Evolutionary conservation across 345 rosid genomes (phyloP).

Genomic region (Acer saccharum): DNA sequence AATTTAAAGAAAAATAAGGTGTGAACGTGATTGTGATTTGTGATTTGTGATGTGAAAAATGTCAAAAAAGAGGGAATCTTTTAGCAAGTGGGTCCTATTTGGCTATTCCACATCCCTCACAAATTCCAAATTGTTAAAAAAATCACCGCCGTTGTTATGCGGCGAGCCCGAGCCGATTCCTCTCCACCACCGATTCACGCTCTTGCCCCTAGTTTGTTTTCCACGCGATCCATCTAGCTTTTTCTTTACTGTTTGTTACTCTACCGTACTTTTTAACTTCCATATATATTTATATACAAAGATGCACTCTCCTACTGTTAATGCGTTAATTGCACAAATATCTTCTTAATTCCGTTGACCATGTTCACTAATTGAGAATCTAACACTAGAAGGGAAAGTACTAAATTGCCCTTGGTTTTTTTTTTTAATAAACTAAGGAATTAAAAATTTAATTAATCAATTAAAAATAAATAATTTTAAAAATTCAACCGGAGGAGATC

Average conservation of each 20-base stretch:
- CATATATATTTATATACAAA: too few species aligned
- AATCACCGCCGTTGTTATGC: slow-evolving; percentile 36
- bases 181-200: background rate
- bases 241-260: background rate
- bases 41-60: background rate
- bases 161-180: slow-evolving; percentile 40
- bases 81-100: slow-evolving; percentile 20
- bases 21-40: background rate
- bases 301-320: too few species aligned
- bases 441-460: too few species aligned
- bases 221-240: background rate
- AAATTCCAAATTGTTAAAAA: slow-evolving; percentile 10
- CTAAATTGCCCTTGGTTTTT: too few species aligned
- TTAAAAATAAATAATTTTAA: too few species aligned
- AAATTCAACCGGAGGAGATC: too few species aligned
- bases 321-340: too few species aligned
- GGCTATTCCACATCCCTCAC: slow-evolving; percentile 18
- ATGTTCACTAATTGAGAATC: too few species aligned
- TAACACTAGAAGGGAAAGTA: too few species aligned
- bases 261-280: background rate
- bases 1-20: background rate
- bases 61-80: slow-evolving; percentile 18
- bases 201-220: background rate
- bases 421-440: too few species aligned
- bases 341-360: too few species aligned